Base-by-base conservation (phyloP, 2,329 filamentous ascomycete genomes). In the Didymella keratinophila region DNA sequence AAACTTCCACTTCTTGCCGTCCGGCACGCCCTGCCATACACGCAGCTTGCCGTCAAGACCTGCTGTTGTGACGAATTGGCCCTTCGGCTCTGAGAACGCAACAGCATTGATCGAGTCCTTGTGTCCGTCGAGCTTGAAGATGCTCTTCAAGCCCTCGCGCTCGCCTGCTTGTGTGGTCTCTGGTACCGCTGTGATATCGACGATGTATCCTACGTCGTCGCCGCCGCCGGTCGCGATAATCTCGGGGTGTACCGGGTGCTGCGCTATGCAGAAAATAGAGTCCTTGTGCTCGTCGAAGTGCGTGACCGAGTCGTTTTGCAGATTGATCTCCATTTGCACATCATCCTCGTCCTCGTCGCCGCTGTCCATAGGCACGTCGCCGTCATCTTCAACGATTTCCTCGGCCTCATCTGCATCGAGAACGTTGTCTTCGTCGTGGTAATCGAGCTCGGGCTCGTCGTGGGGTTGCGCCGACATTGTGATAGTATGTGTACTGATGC, bases 231-330 rank as follows among this genome's bases (percentile, higher is more conserved):
- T 97, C 3, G 93, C 90, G 60, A 98, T 83, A 60, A 98, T 87
- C 20, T 88, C 83, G 6, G 89, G 87, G 72, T 90, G 84, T 7
- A 87, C 81, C 4, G 95, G 95, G 76, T 99, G 95, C 76, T 97
- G 92, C 18, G 94, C 92, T 75, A 99, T 95, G 78, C 91, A 88
- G 82, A 97, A 99, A 72, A 99, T 90, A 60, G 90, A 93, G 83
- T 97, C 93, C 68, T 88, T 90, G 81, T 97, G 92, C 34, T 80
- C 78, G 81, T 98, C 95, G 73, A 98, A 97, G 82, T 96, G 94
- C 60, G 92, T 94, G 66, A 89, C 83, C 65, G 92, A 96, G 83
- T 99, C 94, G 82, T 98, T 99, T 63, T 95, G 87, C 7, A 98
- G 83, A 41, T 86, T 80, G 41, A 97, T 87, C 76, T 95, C 92